Conservation (phyloP, 2,329 filamentous ascomycete genomes). For the Didymella keratinophila region DNA sequence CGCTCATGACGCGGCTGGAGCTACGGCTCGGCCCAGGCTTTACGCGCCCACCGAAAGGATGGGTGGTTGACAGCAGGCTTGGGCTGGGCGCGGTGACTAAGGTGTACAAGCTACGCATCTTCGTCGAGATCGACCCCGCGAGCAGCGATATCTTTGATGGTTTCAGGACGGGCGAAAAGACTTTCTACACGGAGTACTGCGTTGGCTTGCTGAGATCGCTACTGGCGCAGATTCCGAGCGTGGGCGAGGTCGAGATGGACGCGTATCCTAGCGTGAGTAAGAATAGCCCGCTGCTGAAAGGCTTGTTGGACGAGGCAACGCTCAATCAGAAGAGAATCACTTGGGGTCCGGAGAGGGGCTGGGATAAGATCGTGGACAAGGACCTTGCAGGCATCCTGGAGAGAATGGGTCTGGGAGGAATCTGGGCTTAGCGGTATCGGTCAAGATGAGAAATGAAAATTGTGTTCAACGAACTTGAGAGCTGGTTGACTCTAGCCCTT, state of each 20-base stretch:
- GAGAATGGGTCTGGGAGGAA: constrained; percentile 33
- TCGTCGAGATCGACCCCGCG: constrained; percentile 75
- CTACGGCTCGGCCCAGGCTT: constrained; percentile 77
- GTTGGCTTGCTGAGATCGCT: constrained; percentile 64
- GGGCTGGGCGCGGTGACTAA: constrained; percentile 69
- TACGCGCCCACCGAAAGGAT: constrained; percentile 72
- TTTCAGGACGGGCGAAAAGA: constrained; percentile 66
- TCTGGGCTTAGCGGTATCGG: constrained; percentile 12
- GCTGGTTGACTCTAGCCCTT: no score
- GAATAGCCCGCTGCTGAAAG: constrained; percentile 69
- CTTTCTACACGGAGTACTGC: constrained; percentile 75
- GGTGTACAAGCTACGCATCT: constrained; percentile 68
- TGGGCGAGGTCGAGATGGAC: constrained; percentile 72
- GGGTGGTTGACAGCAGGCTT: constrained; percentile 71
- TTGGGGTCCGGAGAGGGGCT: constrained; percentile 74
- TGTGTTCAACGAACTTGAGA: neutral
- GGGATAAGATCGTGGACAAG: constrained; percentile 56
- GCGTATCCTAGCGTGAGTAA: constrained; percentile 72
- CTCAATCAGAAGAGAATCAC: constrained; percentile 62
- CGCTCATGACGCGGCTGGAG: constrained; percentile 69
- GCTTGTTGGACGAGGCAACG: constrained; percentile 63
- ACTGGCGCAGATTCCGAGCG: constrained; percentile 63
- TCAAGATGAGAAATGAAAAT: constrained; percentile 1
- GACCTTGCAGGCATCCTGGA: constrained; percentile 38
- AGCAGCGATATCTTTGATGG: constrained; percentile 70